phyloP scores from a whole-genome alignment of 1,284 basidiomycete genomes.

The Peniophora sp. region DNA sequence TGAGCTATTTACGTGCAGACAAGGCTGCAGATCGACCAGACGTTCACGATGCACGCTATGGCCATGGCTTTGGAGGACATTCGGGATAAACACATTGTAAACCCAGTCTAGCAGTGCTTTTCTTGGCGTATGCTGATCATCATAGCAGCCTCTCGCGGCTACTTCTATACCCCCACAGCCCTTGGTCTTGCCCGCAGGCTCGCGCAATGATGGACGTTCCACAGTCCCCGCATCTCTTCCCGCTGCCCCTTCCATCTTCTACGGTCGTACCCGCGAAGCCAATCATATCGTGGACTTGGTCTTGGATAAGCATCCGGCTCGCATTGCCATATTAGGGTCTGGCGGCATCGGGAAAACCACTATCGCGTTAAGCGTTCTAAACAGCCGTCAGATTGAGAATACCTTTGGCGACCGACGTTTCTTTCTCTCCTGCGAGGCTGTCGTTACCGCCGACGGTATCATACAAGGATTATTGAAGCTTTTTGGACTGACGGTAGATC shows the following conservation, averaged over 20 bases:
- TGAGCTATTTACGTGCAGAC: background rate
- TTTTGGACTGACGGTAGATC: conserved; percentile 5
- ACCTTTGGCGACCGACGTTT: conserved; percentile 13
- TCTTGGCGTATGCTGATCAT: background rate
- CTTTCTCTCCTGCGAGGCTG: conserved; percentile 21
- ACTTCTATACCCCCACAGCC: background rate
- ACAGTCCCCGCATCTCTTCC: background rate
- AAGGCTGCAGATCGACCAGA: background rate
- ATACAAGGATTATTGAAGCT: conserved; percentile 12
- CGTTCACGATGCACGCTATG: background rate
- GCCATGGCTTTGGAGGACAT: background rate
- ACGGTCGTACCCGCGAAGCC: background rate
- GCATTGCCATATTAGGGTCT: conserved; percentile 20
- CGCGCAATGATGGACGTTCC: background rate
- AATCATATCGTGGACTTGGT: background rate
- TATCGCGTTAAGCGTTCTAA: conserved; percentile 18
- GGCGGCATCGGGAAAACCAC: conserved; percentile 30
- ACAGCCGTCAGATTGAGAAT: conserved; percentile 8
- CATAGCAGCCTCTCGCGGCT: background rate
- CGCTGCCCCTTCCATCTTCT: background rate
- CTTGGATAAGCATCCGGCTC: background rate
- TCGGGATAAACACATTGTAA: background rate
- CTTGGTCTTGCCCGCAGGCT: too few species aligned
- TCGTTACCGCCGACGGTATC: conserved; percentile 12
- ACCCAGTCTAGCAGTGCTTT: background rate